phyloP scores from a whole-genome alignment of 2,329 filamentous ascomycete genomes.

The Xenoacremonium recifei region DNA sequence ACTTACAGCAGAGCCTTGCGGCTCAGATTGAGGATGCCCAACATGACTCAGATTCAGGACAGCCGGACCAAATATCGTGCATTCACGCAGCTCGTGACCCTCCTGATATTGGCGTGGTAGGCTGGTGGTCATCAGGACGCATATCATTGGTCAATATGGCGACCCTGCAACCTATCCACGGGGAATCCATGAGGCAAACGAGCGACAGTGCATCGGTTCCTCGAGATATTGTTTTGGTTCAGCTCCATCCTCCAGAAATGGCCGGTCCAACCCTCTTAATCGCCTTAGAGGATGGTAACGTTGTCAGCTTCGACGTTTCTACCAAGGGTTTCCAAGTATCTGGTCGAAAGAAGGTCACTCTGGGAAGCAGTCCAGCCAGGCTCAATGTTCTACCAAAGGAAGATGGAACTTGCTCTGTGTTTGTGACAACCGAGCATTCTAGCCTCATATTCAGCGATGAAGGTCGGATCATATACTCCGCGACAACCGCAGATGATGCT shows the following conservation, averaged over 20 bases:
- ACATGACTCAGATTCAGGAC: conserved; percentile 37
- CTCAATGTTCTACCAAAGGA: conserved; percentile 74
- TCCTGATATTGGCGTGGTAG: conserved; percentile 70
- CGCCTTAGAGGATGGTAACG: conserved; percentile 88
- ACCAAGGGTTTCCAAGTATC: conserved; percentile 60
- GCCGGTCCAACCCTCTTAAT: conserved; percentile 76
- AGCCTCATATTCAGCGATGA: conserved; percentile 90
- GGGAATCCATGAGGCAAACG: conserved; percentile 57
- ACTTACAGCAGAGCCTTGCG: conserved; percentile 57
- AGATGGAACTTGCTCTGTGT: conserved; percentile 72
- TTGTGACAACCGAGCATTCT: conserved; percentile 91
- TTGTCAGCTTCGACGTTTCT: conserved; percentile 79
- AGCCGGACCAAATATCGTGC: conserved; percentile 75
- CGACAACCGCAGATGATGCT: conserved; percentile 85
- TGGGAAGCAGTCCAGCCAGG: conserved; percentile 81
- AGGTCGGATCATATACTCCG: conserved; percentile 86
- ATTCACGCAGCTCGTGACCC: conserved; percentile 69
- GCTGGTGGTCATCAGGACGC: conserved; percentile 82
- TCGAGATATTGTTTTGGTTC: conserved; percentile 75
- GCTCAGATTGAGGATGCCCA: conserved; percentile 60
- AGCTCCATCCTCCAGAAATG: conserved; percentile 63
- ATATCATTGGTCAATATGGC: conserved; percentile 71
- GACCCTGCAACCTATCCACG: conserved; percentile 64
- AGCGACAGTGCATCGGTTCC: conserved; percentile 76
- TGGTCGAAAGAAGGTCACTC: conserved; percentile 74